Percentiles rank a stretch among this genome's conserved stretches.
Conservation (phyloP, 2,329 filamentous ascomycete genomes). For the Westerdykella ornata region DNA sequence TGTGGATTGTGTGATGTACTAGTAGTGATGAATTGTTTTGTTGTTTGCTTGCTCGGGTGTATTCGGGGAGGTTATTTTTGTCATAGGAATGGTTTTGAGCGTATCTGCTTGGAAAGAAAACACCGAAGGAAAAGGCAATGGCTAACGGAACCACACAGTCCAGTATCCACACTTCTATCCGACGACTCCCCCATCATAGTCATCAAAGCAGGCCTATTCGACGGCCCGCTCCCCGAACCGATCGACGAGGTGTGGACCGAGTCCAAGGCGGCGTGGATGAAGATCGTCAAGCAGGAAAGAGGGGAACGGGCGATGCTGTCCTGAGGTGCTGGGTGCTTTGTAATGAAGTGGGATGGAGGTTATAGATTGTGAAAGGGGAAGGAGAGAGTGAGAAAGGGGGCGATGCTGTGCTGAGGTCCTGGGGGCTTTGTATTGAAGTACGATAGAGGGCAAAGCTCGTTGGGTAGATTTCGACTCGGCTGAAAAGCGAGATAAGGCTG, state of each 20-base stretch:
- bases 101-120: too few relatives aligned
- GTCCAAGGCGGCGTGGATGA: constrained; percentile 20
- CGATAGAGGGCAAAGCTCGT: too few relatives aligned
- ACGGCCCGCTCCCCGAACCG: constrained; percentile 12
- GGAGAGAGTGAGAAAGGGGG: too few relatives aligned
- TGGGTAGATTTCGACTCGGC: too few relatives aligned
- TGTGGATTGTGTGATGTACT: constrained; percentile 3
- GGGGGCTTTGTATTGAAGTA: too few relatives aligned
- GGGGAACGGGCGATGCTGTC: not conserved
- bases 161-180: constrained; percentile 13
- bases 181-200: constrained; percentile 14
- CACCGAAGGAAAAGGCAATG: too few relatives aligned
- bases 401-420: too few relatives aligned
- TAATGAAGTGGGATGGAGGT: too few relatives aligned
- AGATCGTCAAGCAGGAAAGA: constrained; percentile 5
- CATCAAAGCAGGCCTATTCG: constrained; percentile 25
- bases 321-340: too few relatives aligned
- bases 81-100: constrained; percentile 1
- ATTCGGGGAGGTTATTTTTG: not conserved
- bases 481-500: too few relatives aligned
- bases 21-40: too few relatives aligned
- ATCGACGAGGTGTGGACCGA: constrained; percentile 14
- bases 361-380: too few relatives aligned
- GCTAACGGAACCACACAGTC: constrained; percentile 10
- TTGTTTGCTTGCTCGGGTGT: not conserved